Evolutionary conservation across 2,329 filamentous ascomycete species (phyloP).

Genomic region (Sclerotinia glacialis): DNA sequence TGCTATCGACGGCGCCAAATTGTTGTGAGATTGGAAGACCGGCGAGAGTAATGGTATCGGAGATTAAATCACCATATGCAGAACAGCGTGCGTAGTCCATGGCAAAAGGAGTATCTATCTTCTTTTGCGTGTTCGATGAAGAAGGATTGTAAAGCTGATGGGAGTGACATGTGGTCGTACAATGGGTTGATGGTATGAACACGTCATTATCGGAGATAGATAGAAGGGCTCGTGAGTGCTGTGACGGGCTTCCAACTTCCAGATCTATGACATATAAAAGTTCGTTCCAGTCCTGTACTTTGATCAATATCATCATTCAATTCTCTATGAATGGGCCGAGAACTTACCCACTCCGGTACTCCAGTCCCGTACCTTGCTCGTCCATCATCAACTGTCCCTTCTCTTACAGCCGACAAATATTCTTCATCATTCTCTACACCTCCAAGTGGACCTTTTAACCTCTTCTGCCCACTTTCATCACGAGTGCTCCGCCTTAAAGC

Average conservation of each 20-base stretch:
- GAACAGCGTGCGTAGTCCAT: slow-evolving; percentile 13
- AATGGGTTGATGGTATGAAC: slow-evolving; percentile 13
- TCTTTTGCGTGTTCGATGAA: slow-evolving; percentile 1
- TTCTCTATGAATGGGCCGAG: neutral
- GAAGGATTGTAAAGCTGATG: slow-evolving; percentile 14
- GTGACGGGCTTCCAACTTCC: slow-evolving; percentile 23
- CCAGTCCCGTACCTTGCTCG: slow-evolving; percentile 9
- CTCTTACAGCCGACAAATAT: neutral
- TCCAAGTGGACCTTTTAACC: neutral
- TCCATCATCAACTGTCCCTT: neutral
- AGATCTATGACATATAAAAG: slow-evolving; percentile 22
- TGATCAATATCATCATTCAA: neutral
- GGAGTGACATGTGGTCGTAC: neutral
- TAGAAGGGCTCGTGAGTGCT: slow-evolving; percentile 12
- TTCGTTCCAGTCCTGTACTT: slow-evolving; percentile 21
- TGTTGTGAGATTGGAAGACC: slow-evolving; percentile 2
- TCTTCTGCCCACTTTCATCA: neutral
- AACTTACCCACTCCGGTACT: slow-evolving; percentile 14
- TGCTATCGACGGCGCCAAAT: slow-evolving; percentile 8
- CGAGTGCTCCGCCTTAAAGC: neutral
- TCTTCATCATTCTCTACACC: slow-evolving; percentile 16
- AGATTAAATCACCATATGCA: neutral
- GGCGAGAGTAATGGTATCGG: slow-evolving; percentile 3
- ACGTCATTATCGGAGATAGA: slow-evolving; percentile 18
- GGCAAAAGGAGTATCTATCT: neutral